Base-by-base conservation (phyloP, 2,329 filamentous ascomycete genomes). In the Coniochaeta sp. region DNA sequence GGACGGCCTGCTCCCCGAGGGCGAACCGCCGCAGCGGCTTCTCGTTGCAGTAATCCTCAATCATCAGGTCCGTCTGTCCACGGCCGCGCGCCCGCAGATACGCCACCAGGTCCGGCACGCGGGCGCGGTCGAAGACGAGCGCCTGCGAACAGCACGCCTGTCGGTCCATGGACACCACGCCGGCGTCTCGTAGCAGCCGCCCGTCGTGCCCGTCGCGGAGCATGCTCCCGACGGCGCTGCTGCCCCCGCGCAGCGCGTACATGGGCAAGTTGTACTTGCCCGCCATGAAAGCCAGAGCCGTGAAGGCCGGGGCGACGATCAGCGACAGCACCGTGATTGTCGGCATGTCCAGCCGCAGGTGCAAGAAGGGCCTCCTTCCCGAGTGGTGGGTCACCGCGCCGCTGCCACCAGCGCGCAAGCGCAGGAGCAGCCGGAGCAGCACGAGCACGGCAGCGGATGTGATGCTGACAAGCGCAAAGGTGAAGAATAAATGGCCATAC, bases 251-350 rank as follows among this genome's bases (percentile, higher is more conserved):
- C 1, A 64, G 36, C 9, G 30, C 34, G 30, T 56, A 56, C 54
- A 56, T 56, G n/a, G 63, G 63, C 12, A 64, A 55, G 58, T 62
- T 64, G 55, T 64, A 60, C 50, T 63, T 64, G 59, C 63, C 63
- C 4, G 63, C 61, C 63, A 64, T 64, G 50, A 63, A 62, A 7
- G 55, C 44, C 17, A 64, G 55, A 14, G 36, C 54, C 4, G 60
- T 59, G 28, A 64, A 64, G 1, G 34, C 60, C 4, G 62, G 62
- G 2, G 58, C 61, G 17, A 62, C 59, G 38, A 63, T 17, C 22
- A 64, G n/a, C 14, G 63, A 60, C 5, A 63, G 28, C 16, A 61
- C 60, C 22, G 58, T 54, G 16, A 64, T 62, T 54, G 61, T 63
- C 10, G 54, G 22, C 40, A 55, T 34, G 24, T 64, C 63, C 19